These are phyloP conservation scores for Corniculantispora saksenae DNA, from an alignment of 2,329 filamentous ascomycete genomes.

Conservation along the genomic window DNA sequence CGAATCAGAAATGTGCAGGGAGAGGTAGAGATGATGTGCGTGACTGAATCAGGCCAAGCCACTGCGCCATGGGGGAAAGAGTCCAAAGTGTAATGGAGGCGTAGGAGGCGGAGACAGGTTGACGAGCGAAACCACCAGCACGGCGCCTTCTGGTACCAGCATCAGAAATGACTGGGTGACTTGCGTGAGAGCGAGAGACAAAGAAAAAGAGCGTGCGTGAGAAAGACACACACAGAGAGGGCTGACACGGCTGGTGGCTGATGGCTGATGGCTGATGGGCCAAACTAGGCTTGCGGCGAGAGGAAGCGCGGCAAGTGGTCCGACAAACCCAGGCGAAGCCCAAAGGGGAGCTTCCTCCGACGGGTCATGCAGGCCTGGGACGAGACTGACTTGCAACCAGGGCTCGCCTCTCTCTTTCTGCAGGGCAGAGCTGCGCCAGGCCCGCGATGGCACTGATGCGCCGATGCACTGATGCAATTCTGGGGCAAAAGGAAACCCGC, in stretches of 20 bases:
- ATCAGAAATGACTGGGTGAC: no score
- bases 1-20: neutral
- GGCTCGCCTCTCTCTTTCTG: neutral
- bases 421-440: neutral
- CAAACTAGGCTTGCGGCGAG: neutral
- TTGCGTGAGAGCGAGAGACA: neutral
- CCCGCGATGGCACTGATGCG: slow-evolving; percentile 10
- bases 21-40: neutral
- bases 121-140: neutral
- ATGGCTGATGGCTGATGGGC: neutral
- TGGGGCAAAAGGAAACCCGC: neutral
- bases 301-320: slow-evolving; percentile 7
- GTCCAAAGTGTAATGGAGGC: neutral
- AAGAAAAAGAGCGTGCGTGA: no score
- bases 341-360: slow-evolving; percentile 9
- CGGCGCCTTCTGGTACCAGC: neutral
- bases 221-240: no score
- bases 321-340: neutral
- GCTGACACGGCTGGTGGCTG: no score
- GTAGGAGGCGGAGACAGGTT: neutral
- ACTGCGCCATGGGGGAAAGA: neutral
- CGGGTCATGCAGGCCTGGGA: neutral
- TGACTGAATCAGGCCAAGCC: slow-evolving; percentile 10
- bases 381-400: neutral
- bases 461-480: slow-evolving; percentile 8